phyloP scores from a whole-genome alignment of 2,329 filamentous ascomycete genomes.

The Onygenales sp. region DNA sequence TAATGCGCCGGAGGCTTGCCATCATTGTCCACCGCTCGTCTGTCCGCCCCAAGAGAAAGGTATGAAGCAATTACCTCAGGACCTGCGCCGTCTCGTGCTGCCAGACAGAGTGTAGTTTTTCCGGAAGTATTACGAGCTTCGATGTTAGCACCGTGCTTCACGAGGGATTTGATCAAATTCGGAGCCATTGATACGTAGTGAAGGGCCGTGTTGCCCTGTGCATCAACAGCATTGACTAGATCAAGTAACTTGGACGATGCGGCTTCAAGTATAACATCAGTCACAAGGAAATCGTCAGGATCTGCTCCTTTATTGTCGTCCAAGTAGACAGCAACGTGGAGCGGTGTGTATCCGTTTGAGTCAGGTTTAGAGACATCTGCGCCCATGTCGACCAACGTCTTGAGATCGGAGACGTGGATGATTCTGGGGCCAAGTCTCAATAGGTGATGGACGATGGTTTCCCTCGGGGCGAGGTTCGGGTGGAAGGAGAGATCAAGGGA shows the following conservation, averaged over 20 bases:
- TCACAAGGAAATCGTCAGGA: background rate
- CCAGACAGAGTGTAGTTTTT: background rate
- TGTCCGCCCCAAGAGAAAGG: background rate
- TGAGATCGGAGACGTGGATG: background rate
- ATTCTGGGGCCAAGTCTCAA: background rate
- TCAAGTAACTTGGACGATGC: background rate
- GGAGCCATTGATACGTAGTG: background rate
- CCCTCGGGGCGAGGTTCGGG: too few species aligned
- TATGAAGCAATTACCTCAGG: background rate
- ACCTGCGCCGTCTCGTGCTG: background rate
- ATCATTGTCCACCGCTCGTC: background rate
- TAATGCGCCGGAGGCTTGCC: background rate
- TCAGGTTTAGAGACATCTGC: background rate
- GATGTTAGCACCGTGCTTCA: background rate
- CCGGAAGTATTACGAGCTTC: background rate
- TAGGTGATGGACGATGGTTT: too few species aligned
- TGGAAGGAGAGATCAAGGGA: too few species aligned
- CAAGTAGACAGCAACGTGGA: background rate
- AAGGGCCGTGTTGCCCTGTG: background rate
- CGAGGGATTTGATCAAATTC: background rate
- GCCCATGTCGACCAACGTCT: background rate
- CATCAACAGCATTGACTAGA: background rate
- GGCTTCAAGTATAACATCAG: background rate
- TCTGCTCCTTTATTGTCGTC: background rate
- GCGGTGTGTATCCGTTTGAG: background rate